These are phyloP conservation scores for Aegilops umbellulata DNA, from an alignment of 176 grass and related monocot genomes.

Conservation along the genomic window DNA sequence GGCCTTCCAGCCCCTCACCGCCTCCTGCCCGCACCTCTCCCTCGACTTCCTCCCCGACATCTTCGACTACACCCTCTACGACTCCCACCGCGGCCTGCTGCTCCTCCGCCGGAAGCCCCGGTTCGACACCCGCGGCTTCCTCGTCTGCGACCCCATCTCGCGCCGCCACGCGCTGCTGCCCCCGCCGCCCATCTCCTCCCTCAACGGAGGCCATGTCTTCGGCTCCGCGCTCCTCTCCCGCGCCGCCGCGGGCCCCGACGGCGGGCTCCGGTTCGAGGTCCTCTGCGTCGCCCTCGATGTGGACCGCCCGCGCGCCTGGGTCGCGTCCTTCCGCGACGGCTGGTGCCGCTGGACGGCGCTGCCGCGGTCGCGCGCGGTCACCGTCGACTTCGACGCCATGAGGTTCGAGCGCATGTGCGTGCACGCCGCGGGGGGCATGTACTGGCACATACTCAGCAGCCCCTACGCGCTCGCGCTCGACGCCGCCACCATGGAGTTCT, in stretches of 20 bases:
- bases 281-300: neutral
- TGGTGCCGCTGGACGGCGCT: constrained; percentile 4
- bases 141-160: neutral
- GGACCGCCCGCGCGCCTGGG: neutral
- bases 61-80: neutral
- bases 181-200: neutral
- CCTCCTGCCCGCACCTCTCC: neutral
- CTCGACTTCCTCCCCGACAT: neutral
- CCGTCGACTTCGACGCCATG: neutral
- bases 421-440: constrained; percentile 6
- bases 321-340: neutral
- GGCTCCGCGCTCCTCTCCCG: neutral
- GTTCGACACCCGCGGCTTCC: neutral
- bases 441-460: constrained; percentile 16
- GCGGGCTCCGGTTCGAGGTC: neutral
- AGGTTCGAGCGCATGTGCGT: constrained; percentile 9
- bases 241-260: neutral
- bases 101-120: neutral
- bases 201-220: neutral
- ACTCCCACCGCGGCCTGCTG: neutral
- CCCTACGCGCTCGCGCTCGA: constrained; percentile 7
- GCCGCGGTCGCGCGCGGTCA: neutral
- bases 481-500: neutral
- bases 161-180: neutral
- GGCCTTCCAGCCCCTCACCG: neutral